Conservation (phyloP, 768 basidiomycete species). For the Lactarius quietus region DNA sequence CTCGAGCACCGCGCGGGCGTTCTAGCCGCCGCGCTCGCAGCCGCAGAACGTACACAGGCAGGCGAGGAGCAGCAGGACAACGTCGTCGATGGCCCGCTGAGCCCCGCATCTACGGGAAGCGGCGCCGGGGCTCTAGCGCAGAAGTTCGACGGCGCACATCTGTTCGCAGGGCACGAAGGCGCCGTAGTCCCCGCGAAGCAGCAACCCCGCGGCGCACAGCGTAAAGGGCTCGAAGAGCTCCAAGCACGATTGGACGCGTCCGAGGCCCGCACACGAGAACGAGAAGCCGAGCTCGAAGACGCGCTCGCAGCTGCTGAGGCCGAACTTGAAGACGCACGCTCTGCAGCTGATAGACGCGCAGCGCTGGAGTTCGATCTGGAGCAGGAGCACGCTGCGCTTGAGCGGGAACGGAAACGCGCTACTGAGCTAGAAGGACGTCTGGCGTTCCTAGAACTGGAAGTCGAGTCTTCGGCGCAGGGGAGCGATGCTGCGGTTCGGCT, state of each 20-base stretch:
- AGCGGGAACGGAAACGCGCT: not conserved
- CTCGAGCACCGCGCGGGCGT: slow-evolving; percentile 84
- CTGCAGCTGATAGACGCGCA: slow-evolving; percentile 33
- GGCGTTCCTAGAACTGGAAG: slow-evolving; percentile 45
- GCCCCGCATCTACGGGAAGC: slow-evolving; percentile 34
- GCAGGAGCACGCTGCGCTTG: slow-evolving; percentile 4
- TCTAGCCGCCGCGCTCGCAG: slow-evolving; percentile 58
- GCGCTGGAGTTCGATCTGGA: slow-evolving; percentile 7
- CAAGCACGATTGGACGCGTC: slow-evolving; percentile 60
- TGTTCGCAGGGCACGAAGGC: slow-evolving; percentile 79
- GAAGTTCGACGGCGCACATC: slow-evolving; percentile 75
- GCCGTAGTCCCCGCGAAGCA: slow-evolving; percentile 51
- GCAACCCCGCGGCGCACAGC: slow-evolving; percentile 36
- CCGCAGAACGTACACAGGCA: slow-evolving; percentile 28
- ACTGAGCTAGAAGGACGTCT: slow-evolving; percentile 38
- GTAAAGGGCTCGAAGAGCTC: slow-evolving; percentile 46
- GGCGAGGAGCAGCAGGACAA: slow-evolving; percentile 59
- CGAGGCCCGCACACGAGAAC: slow-evolving; percentile 50
- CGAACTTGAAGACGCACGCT: slow-evolving; percentile 51
- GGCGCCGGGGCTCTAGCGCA: slow-evolving; percentile 45
- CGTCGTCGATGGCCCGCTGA: slow-evolving; percentile 35
- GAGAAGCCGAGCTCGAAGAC: slow-evolving; percentile 56
- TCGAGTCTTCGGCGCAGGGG: slow-evolving; percentile 49
- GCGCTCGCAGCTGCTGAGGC: slow-evolving; percentile 39
- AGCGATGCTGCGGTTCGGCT: slow-evolving; percentile 23